These are phyloP conservation scores for Apiospora aurea DNA, from an alignment of 2,329 filamentous ascomycete genomes.

Conservation along the genomic window DNA sequence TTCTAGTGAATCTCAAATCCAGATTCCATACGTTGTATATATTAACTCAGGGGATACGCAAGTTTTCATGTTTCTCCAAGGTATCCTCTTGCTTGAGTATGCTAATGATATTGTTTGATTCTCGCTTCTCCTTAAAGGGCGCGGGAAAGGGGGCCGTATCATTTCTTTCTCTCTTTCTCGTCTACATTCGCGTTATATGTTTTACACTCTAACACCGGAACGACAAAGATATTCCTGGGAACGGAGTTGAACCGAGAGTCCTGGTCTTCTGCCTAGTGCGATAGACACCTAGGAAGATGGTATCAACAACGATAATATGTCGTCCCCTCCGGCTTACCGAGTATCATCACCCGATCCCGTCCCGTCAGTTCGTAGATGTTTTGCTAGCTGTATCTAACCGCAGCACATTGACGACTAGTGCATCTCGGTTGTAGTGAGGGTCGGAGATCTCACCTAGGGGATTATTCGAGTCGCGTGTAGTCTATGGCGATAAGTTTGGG, in stretches of 20 bases:
- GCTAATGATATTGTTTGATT: too few species aligned
- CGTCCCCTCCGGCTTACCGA: conserved; percentile 10
- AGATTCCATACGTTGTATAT: too few species aligned
- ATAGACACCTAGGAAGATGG: not conserved
- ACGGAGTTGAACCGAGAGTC: not conserved
- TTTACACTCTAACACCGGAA: too few species aligned
- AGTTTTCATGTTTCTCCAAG: too few species aligned
- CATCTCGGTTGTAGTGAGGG: not conserved
- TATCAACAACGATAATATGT: not conserved
- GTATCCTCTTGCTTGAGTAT: too few species aligned
- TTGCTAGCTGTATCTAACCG: not conserved
- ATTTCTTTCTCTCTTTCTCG: too few species aligned
- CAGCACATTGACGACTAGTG: not conserved
- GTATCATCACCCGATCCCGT: not conserved
- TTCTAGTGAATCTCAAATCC: too few species aligned
- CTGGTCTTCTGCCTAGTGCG: not conserved
- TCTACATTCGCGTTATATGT: too few species aligned
- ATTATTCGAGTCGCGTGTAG: not conserved
- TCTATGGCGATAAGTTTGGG: too few species aligned
- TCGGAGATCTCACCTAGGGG: not conserved
- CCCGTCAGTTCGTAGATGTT: not conserved
- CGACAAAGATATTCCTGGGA: not conserved
- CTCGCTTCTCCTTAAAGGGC: too few species aligned
- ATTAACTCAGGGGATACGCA: too few species aligned
- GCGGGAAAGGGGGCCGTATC: too few species aligned